Evolutionary conservation across 441 rosid genomes (phyloP).

Genomic region (Croton setiger): DNA sequence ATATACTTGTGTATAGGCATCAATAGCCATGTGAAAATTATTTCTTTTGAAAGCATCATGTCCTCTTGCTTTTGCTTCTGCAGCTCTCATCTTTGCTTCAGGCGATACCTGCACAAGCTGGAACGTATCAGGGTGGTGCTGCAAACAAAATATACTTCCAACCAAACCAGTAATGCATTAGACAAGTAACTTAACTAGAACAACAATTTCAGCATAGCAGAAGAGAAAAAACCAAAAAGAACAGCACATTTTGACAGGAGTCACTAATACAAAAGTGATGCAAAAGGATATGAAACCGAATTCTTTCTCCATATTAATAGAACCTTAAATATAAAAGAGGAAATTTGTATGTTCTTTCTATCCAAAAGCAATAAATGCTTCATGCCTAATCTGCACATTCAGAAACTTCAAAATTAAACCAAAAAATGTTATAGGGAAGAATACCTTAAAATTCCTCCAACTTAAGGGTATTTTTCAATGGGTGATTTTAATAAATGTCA

Average conservation of each 20-base stretch:
- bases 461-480: too few species aligned
- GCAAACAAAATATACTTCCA: conserved; percentile 5
- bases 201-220: conserved; percentile 3
- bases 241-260: neutral
- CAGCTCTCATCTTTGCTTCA: conserved; percentile 79
- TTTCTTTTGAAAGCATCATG: conserved; percentile 73
- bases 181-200: neutral
- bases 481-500: too few species aligned
- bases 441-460: neutral
- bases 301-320: neutral
- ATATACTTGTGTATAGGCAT: conserved; percentile 82
- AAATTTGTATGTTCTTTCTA: neutral
- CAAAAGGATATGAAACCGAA: neutral
- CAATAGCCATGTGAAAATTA: conserved; percentile 61
- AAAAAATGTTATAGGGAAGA: neutral
- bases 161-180: neutral
- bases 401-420: neutral
- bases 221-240: conserved; percentile 3
- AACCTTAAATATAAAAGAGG: conserved; percentile 1
- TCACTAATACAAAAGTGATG: neutral
- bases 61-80: conserved; percentile 93
- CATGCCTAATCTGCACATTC: neutral
- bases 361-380: neutral
- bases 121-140: neutral
- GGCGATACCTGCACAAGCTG: conserved; percentile 53